Base-by-base conservation (phyloP, 345 rosid species). In the Salix exigua region DNA sequence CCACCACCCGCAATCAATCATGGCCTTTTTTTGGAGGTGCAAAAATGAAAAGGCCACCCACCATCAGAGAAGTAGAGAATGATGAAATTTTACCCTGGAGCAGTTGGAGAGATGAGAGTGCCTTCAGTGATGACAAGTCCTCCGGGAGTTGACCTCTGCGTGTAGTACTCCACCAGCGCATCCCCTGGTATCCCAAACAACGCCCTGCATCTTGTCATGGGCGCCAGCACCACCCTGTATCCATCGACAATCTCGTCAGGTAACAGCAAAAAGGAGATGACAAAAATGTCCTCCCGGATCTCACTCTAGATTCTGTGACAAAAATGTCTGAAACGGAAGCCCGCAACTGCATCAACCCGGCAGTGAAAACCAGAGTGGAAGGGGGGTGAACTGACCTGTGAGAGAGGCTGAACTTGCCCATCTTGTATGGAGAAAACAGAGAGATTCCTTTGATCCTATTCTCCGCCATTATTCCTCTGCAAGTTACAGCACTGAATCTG, bases 171-270 rank as follows among this genome's bases (percentile, higher is more conserved):
- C 6, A 85, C 91, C 75, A 90, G 79, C 19, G 88, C 98, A 35
- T 88, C 82, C 80, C 82, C 71, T 7, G 98, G 97, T 63, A 91
- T 79, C 66, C 92, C 91, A 64, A 85, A 77, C 82, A 91, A 70
- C 44, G 99, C 97, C 77, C 99, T 88, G 87, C 98, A 91, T 77
- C 99, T 85, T 11, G 94, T 91, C 97, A 94, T 72, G 10, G 98
- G 99, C 58, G 97, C 98, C 21, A 93, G 86, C 83, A 93, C 97
- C 78, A 95, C 85, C 88, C 99, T 95, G 85, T 68, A 62, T 21
- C 46, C 65, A 53, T 4, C 30, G 60, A 69, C 4, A 50, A 23
- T 23, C 25, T 1, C 50, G 17, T 23, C 23, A 33, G 12, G 61
- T 26, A 28, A 25, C 48, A 33, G n/a, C n/a, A 44, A 30, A 62